Base-by-base conservation (phyloP, 805 yeast species). In the Ogataea sp. region DNA sequence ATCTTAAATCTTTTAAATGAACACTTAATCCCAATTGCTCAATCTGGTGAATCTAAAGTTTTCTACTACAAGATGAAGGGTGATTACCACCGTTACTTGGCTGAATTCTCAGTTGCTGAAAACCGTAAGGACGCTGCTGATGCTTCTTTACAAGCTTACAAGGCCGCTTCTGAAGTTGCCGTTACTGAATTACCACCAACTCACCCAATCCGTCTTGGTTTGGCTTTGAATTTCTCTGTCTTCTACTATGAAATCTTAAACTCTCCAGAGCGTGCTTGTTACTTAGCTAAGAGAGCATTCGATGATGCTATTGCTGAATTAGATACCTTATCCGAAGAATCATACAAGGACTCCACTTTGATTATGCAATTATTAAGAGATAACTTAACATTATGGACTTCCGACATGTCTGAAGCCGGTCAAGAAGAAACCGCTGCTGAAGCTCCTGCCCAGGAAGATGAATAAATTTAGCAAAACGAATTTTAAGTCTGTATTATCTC, bases 41-140 rank as follows among this genome's bases (percentile, higher is more conserved):
- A 83, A 62, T 79, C 95, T 50, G 97, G 97, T 58, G 98, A 93
- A 71, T 88, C 96, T 38, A 88, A 90, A 75, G 97, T 90, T 41
- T 90, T 90, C 69, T 90, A 90, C 77, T 88, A 86, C 73, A 90
- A 90, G 78, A 90, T 90, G 97, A 90, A 90, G 74, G 98, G 97
- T 75, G 98, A 90, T 68, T 90, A 90, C 75, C 95, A 89, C 75
- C 95, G 98, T 75, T 90, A 90, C 69, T 77, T 90, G 70, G 97
- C 97, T 47, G 98, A 90, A 73, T 93, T 90, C 61, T 90, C 97
- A 47, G 75, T 80, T 55, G 79, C 85, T 49, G 97, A 88, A 53
- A 83, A 82, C 68, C 85, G 96, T 64, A 86, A 88, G 64, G 87
- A 75, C 50, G 94, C 96, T 48, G 93, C 97, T 38, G 88, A 84